Conservation (phyloP, 805 yeast genomes). For the Tetrapisispora phaffii region DNA sequence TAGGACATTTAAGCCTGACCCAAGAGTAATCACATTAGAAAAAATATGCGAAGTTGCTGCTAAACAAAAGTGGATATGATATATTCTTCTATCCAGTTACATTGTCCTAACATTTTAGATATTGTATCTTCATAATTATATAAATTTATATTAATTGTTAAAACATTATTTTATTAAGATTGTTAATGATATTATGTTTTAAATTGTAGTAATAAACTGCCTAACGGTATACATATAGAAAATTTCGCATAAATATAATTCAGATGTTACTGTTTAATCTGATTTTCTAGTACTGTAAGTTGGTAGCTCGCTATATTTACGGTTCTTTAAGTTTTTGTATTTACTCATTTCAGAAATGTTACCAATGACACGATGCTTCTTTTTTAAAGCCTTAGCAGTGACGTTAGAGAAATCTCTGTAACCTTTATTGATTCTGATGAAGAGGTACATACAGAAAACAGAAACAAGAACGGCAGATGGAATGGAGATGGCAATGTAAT, state of each 20-base stretch:
- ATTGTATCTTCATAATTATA: neutral
- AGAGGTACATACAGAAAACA: conserved; percentile 54
- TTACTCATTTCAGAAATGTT: conserved; percentile 29
- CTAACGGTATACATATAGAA: neutral
- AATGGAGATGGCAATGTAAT: conserved; percentile 55
- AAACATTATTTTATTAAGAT: neutral
- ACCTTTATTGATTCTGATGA: conserved; percentile 45
- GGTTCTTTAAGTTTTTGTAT: conserved; percentile 28
- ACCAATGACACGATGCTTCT: conserved; percentile 34
- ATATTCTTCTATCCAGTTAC: neutral
- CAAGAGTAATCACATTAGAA: conserved; percentile 29
- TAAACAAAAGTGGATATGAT: conserved; percentile 29
- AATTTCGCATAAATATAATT: neutral
- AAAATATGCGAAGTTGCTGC: conserved; percentile 31
- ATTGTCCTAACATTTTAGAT: neutral
- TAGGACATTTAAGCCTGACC: conserved; percentile 24
- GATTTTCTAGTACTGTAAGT: conserved; percentile 3
- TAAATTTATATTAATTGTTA: neutral
- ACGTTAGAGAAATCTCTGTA: conserved; percentile 45
- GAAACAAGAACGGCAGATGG: conserved; percentile 58
- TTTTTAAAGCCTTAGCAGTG: conserved; percentile 29
- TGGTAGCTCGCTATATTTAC: conserved; percentile 35
- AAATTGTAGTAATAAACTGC: neutral
- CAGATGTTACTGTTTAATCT: neutral
- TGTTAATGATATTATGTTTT: too few species aligned